Evolutionary conservation across 306 rosid genomes (phyloP), one percentile per base, ranked within the genome.

Genomic region (Comarum palustre): DNA sequence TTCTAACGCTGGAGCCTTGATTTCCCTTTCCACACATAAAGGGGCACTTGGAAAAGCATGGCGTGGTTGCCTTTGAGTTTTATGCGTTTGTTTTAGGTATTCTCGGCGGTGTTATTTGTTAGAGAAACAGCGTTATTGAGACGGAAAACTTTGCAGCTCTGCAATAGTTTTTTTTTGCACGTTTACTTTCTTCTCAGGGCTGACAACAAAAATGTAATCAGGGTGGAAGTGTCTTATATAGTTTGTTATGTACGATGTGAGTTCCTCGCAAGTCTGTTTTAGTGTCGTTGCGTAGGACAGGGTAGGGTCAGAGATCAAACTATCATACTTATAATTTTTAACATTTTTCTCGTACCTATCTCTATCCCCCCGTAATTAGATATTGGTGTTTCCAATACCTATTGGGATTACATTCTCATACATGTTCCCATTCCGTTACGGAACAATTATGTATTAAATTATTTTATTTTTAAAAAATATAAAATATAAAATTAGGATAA

Each of bases 21-120:
- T 27, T 45, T 39, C 68, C 14, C 65, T 36, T 47, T 71, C 48
- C 29, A 48, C 34, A 24, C 71, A 57, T 68, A 29, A 15, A 41
- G 62, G 73, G n/a, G 52, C 24, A 75, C 80, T 73, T 75, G 55
- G 80, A 52, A 73, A 78, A 74, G 78, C 84, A 74, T 74, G 72
- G 71, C 76, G 78, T 69, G 80, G 68, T 81, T 85, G 43, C 67
- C 39, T 80, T 58, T 27, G 55, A 63, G 41, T 74, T 72, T 67
- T 73, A 51, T 62, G 73, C n/a, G 36, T 72, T 76, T 59, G 54
- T 61, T 66, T 29, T 63, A 77, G 81, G 79, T 27, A 3, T 27
- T 54, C 32, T 51, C 39, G 2, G 17, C 14, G 67, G 62, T 51
- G 54, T 61, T n/a, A 29, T 39, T 42, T 72, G 77, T 81, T 73